Evolutionary conservation across 2,329 filamentous ascomycete species (phyloP).

Genomic region (Dothideomycetes sp.): DNA sequence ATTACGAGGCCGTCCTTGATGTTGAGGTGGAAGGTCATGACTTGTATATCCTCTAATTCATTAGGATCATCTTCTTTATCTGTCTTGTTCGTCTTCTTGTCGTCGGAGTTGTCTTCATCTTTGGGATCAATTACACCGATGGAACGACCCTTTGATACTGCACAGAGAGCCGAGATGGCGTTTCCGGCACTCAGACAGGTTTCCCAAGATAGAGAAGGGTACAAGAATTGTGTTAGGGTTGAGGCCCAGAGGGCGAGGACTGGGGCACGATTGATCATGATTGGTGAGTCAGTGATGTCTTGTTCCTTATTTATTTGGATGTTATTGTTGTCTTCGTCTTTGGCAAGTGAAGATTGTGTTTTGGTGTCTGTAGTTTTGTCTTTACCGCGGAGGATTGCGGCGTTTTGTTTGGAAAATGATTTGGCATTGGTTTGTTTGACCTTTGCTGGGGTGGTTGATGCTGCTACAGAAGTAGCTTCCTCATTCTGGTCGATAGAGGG

Average conservation of each 20-base stretch:
- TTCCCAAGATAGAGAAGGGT: conserved; percentile 22
- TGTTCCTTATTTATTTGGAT: too few species aligned
- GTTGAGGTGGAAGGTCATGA: conserved; percentile 26
- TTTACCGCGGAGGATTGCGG: background rate
- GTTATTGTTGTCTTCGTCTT: conserved; percentile 4
- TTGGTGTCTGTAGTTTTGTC: background rate
- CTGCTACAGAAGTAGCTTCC: too few species aligned
- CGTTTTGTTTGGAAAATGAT: background rate
- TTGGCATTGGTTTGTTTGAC: too few species aligned
- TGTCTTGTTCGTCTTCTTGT: conserved; percentile 18
- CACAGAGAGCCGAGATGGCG: conserved; percentile 25
- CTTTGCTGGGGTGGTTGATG: background rate
- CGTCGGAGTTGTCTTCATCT: conserved; percentile 16
- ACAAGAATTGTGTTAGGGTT: conserved; percentile 21
- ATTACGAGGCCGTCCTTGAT: conserved; percentile 22
- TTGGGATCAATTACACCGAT: conserved; percentile 23
- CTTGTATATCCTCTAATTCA: conserved; percentile 19
- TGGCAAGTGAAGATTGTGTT: conserved; percentile 4
- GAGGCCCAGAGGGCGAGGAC: conserved; percentile 26
- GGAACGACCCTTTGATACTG: conserved; percentile 25
- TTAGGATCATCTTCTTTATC: conserved; percentile 17
- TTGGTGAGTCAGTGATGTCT: too few species aligned
- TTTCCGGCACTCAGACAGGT: conserved; percentile 26
- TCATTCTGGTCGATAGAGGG: too few species aligned
- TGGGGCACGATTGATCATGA: conserved; percentile 26